Evolutionary conservation across 768 basidiomycete genomes (phyloP), one percentile per base, ranked within the genome.

Genomic region (Lentinula edodes): DNA sequence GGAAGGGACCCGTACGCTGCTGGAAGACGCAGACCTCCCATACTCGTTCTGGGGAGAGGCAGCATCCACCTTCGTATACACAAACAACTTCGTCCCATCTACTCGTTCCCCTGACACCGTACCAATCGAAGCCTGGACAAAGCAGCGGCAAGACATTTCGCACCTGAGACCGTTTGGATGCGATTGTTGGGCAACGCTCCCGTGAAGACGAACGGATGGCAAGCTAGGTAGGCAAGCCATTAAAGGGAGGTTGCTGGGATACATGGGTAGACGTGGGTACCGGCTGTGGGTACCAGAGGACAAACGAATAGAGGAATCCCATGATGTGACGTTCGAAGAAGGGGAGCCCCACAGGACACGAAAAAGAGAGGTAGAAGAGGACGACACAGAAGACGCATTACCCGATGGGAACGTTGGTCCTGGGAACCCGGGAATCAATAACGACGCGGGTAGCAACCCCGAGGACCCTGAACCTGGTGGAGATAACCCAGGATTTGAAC

Each of bases 1-100:
- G 4, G 69, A 73, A 39, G 58, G 65, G 0, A 59, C 62, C 0
- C 62, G 66, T 2, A 52, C 51, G 1, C 10, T 28, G 1, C 20
- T 48, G 9, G 39, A 41, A 15, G 39, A 41, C 15, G 8, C 39
- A 41, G 39, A 3, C 15, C 39, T 41, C 8, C 2, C 46, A 1
- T 20, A 16, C 1, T 52, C 51, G 2, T 52, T 52, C 51, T 52
- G 51, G 51, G 51, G 18, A 6, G 51, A 52, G 6, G 51, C 51
- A 2, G 51, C 13, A 1, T 16, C 51, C 8, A 52, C 51, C 1
- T 52, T 52, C 51, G 2, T 13, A 12, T 52, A 52, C 23, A 20
- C 28, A 2, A 20, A 52, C 9, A 52, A 34, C 18, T 52, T 52
- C 51, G 28, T 52, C 2, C 51, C 51, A 3, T 28, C 51, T 1